Conservation (phyloP, 78 protist species). For the Paratrimastix pyriformis region DNA sequence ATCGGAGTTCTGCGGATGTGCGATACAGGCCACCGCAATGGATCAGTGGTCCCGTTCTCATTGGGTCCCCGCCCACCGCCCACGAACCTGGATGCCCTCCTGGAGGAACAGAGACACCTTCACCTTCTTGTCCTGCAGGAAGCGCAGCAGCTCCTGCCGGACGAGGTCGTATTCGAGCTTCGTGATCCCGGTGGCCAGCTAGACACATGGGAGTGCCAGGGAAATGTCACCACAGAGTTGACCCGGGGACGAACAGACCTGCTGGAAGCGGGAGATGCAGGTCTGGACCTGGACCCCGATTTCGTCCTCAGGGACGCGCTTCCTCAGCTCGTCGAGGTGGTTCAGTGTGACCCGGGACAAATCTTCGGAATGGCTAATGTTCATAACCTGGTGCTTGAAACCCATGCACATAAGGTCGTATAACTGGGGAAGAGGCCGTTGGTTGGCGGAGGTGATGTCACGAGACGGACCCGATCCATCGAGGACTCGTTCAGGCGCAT, state of each 20-base stretch:
- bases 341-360: slow-evolving; percentile 30
- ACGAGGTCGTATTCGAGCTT: neutral
- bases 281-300: neutral
- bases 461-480: slow-evolving; percentile 35
- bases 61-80: too few relatives aligned
- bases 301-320: neutral
- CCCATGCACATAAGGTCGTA: slow-evolving; percentile 53
- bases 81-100: slow-evolving; percentile 30
- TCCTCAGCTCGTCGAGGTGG: slow-evolving; percentile 9
- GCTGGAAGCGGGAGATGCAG: neutral
- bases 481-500: slow-evolving; percentile 36
- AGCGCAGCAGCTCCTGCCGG: slow-evolving; percentile 9
- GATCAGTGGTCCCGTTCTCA: too few relatives aligned
- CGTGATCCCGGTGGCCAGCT: neutral
- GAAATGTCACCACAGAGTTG: neutral
- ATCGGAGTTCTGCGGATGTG: neutral
- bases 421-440: neutral
- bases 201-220: neutral
- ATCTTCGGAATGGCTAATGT: neutral
- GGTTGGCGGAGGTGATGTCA: neutral
- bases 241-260: neutral
- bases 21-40: too few relatives aligned
- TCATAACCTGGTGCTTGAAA: slow-evolving; percentile 39
- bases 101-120: slow-evolving; percentile 37
- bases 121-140: slow-evolving; percentile 13